Base-by-base conservation (phyloP, 441 rosid species). In the Erysimum cheiri region DNA sequence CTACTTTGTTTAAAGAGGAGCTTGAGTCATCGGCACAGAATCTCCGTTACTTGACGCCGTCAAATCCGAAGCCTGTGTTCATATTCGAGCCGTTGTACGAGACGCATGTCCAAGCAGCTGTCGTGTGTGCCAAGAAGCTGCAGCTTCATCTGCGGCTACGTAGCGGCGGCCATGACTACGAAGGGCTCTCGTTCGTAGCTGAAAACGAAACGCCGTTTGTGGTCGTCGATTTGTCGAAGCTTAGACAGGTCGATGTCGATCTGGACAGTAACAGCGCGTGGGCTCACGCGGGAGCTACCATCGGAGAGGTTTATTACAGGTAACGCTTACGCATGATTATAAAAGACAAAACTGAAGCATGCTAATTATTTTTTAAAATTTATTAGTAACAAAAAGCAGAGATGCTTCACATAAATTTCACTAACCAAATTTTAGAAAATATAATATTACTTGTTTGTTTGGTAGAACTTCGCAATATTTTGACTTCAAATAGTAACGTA, bases 111-210 rank as follows among this genome's bases (percentile, higher is more conserved):
- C 85, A 77, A 60, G 79, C 84, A 22, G 66, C 82, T 4, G 71
- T 80, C n/a, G 54, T 55, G n/a, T 82, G 88, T 37, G 75, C 83
- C 31, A 80, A 63, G 76, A 73, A 58, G 24, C 74, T 71, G 0
- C 72, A 76, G 41, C 41, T 84, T 14, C 83, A 71, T 41, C 32
- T 84, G 4, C 54, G 81, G 29, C 4, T 77, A 33, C 81, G 84
- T 56, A 84, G 88, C 22, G 88, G 83, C 0, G 86, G 86, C 7
- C 86, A 84, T 32, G 88, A 84, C 80, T 82, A 80, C 15, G 88
- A 84, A 35, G 88, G 85, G 36, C 68, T 78, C 22, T 84, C 86
- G 6, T 82, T 68, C 39, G 71, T 77, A 1, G 72, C 84, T 1
- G 28, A 57, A 35, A 31, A 54, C 40, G 77, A 70, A 36, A 57